phyloP scores from a whole-genome alignment of 2,329 filamentous ascomycete species.

The Apiospora hydei region DNA sequence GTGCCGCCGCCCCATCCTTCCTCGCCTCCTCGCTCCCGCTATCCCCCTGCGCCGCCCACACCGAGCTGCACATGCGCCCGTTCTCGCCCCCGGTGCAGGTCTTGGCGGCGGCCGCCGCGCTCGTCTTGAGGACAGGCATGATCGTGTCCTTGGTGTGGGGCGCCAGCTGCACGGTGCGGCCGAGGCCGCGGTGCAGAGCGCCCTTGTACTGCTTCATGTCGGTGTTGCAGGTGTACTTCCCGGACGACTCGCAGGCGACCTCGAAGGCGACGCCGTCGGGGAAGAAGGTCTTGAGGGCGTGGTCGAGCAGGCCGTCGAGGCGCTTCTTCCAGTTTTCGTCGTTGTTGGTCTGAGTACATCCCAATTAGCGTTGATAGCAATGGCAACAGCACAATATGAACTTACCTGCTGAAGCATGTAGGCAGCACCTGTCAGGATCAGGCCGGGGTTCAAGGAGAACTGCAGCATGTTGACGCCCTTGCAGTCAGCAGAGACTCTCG shows the following conservation, averaged over 20 bases:
- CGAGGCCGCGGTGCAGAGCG: constrained; percentile 61
- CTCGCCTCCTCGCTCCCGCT: no score
- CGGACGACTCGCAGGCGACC: constrained; percentile 53
- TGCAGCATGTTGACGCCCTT: constrained; percentile 54
- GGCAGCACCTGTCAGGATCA: constrained; percentile 52
- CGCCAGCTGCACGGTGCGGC: constrained; percentile 46
- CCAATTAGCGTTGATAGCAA: neutral
- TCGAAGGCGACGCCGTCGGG: constrained; percentile 59
- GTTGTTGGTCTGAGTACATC: constrained; percentile 32
- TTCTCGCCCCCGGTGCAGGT: constrained; percentile 43
- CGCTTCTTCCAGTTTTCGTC: constrained; percentile 53
- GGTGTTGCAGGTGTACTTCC: constrained; percentile 52
- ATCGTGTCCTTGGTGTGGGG: constrained; percentile 46
- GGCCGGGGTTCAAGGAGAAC: constrained; percentile 60
- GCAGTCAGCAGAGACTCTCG: constrained; percentile 49
- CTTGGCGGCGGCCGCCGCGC: constrained; percentile 46
- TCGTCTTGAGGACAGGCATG: constrained; percentile 44
- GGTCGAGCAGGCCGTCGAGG: constrained; percentile 55
- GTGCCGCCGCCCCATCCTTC: constrained; percentile 47
- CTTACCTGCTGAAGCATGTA: constrained; percentile 52
- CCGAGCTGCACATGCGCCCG: constrained; percentile 55
- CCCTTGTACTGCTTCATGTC: constrained; percentile 67
- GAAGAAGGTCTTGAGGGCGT: constrained; percentile 53
- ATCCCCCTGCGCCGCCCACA: constrained; percentile 48
- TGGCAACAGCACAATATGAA: neutral